phyloP scores from a whole-genome alignment of 1,284 basidiomycete genomes.

The Papiliotrema fonsecae region DNA sequence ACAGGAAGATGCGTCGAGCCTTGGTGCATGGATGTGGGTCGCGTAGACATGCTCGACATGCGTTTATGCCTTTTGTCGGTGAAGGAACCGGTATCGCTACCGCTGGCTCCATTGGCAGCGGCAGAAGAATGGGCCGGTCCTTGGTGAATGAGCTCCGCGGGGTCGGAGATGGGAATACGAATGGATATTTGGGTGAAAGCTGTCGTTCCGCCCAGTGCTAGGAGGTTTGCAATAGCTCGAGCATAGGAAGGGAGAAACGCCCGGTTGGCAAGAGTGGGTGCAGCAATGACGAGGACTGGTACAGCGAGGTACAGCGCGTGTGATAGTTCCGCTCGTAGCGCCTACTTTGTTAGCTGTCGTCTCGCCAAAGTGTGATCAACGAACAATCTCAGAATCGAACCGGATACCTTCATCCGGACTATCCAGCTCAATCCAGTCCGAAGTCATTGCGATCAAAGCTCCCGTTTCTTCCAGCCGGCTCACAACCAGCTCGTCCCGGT shows the following conservation, averaged over 20 bases:
- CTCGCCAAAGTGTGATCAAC: constrained; percentile 32
- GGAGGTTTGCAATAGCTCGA: constrained; percentile 73
- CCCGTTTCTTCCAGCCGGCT: constrained; percentile 83
- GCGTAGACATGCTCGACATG: constrained; percentile 37
- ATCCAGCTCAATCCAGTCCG: constrained; percentile 95
- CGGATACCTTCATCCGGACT: constrained; percentile 88
- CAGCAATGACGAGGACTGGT: constrained; percentile 78
- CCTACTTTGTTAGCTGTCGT: constrained; percentile 52
- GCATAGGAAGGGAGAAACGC: constrained; percentile 86
- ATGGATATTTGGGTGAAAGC: constrained; percentile 69
- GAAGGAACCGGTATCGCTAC: background rate
- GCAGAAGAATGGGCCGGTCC: constrained; percentile 15
- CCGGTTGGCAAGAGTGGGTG: constrained; percentile 68
- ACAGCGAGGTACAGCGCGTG: constrained; percentile 91
- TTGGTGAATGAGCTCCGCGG: constrained; percentile 36
- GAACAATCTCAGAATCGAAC: constrained; percentile 89
- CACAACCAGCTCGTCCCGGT: constrained; percentile 80
- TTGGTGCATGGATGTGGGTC: constrained; percentile 36
- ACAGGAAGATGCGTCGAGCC: constrained; percentile 4
- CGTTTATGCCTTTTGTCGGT: constrained; percentile 31
- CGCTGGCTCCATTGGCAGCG: background rate
- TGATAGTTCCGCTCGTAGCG: constrained; percentile 85
- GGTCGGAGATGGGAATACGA: constrained; percentile 74
- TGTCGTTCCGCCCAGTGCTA: constrained; percentile 54
- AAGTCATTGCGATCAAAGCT: constrained; percentile 68